phyloP scores from a whole-genome alignment of 1,139 yeast species.

The Pichiaceae sp. region DNA sequence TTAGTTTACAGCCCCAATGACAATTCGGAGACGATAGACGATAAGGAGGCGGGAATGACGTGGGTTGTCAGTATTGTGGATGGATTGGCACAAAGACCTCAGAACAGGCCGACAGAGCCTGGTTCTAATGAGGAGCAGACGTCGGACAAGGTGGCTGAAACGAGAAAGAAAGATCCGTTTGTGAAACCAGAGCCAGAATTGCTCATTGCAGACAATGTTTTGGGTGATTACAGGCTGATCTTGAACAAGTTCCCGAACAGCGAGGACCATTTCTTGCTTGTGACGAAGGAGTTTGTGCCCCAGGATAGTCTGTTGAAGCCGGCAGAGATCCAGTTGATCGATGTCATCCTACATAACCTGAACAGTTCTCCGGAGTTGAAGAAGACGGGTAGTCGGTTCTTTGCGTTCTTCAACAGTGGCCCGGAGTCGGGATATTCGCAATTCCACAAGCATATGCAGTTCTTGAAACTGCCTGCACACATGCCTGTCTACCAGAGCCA shows the following conservation, averaged over 20 bases:
- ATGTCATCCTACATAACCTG: slow-evolving; percentile 38
- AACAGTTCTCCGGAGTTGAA: slow-evolving; percentile 14
- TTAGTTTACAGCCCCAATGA: slow-evolving; percentile 16
- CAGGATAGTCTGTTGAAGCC: slow-evolving; percentile 70
- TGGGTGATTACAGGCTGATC: slow-evolving; percentile 53
- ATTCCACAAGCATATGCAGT: slow-evolving; percentile 86
- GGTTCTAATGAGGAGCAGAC: slow-evolving; percentile 20
- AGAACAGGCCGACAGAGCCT: slow-evolving; percentile 24
- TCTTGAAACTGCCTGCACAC: slow-evolving; percentile 58
- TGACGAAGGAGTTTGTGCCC: slow-evolving; percentile 64
- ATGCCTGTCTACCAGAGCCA: slow-evolving; percentile 56
- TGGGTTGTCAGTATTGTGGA: slow-evolving; percentile 23
- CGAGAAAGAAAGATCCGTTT: slow-evolving; percentile 58
- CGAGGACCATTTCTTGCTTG: slow-evolving; percentile 66
- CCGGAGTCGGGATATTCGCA: slow-evolving; percentile 86
- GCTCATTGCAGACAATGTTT: slow-evolving; percentile 48
- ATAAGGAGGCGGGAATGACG: slow-evolving; percentile 13
- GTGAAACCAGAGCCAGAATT: slow-evolving; percentile 70
- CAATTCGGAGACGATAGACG: slow-evolving; percentile 16
- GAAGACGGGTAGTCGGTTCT: slow-evolving; percentile 35
- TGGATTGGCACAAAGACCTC: slow-evolving; percentile 23
- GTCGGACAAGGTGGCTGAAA: slow-evolving; percentile 22
- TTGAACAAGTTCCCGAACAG: slow-evolving; percentile 83
- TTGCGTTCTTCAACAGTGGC: slow-evolving; percentile 88
- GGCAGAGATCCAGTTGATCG: slow-evolving; percentile 53